These are phyloP conservation scores for Epichloe scottii DNA, from an alignment of 2,329 filamentous ascomycete species.

Conservation along the genomic window DNA sequence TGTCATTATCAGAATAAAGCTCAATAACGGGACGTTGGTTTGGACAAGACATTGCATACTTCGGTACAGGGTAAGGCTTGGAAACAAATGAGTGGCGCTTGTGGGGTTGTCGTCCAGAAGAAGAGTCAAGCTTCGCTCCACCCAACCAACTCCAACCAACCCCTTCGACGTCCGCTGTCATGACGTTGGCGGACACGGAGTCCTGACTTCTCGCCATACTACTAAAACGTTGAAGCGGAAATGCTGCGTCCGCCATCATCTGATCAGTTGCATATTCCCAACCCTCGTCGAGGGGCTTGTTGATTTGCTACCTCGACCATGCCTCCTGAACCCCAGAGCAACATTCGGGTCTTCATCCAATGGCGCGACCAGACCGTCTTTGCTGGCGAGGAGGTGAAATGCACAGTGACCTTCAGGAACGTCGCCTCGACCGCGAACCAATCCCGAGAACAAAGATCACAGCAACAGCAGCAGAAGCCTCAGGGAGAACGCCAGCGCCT, in stretches of 20 bases:
- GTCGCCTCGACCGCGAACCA: slow-evolving; percentile 38
- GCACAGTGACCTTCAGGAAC: slow-evolving; percentile 94
- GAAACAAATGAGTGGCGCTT: not conserved
- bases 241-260: slow-evolving; percentile 18
- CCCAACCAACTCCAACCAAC: not conserved
- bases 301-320: slow-evolving; percentile 22
- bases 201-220: not conserved
- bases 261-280: slow-evolving; percentile 15
- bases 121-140: not conserved
- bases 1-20: too few species aligned
- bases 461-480: slow-evolving; percentile 13
- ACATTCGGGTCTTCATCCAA: slow-evolving; percentile 89
- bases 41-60: too few species aligned
- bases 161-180: not conserved
- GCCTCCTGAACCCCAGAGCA: slow-evolving; percentile 40
- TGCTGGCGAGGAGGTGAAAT: slow-evolving; percentile 89
- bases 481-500: slow-evolving; percentile 23
- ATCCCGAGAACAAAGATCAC: slow-evolving; percentile 13
- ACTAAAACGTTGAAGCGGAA: slow-evolving; percentile 12
- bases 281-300: slow-evolving; percentile 18
- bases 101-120: not conserved
- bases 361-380: slow-evolving; percentile 94
- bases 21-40: too few species aligned
- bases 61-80: too few species aligned
- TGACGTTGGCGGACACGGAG: slow-evolving; percentile 5